Conservation (phyloP, 371 early-diverging fungal species). For the Rhizomucor pusillus region DNA sequence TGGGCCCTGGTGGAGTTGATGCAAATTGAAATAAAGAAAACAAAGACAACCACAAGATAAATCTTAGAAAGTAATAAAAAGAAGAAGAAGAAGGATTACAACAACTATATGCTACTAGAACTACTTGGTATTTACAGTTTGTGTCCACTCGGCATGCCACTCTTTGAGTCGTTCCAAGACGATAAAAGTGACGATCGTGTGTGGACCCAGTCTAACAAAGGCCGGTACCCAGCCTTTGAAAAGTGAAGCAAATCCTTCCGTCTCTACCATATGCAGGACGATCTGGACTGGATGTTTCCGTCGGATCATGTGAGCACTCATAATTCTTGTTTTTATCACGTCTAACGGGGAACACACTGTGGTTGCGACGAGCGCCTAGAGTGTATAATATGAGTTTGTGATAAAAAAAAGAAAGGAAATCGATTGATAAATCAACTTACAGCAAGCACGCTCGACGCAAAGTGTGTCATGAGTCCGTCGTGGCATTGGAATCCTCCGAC, state of each 20-base stretch:
- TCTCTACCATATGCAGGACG: slow-evolving; percentile 54
- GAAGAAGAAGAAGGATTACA: no score
- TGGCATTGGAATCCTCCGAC: slow-evolving; percentile 41
- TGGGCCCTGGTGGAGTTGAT: slow-evolving; percentile 29
- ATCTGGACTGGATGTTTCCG: slow-evolving; percentile 42
- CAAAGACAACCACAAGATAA: no score
- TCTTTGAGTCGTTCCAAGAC: slow-evolving; percentile 73
- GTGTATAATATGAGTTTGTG: slow-evolving; percentile 4
- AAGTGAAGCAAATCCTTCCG: slow-evolving; percentile 77
- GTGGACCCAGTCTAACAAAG: slow-evolving; percentile 80
- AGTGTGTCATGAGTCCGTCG: slow-evolving; percentile 62
- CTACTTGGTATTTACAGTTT: no score
- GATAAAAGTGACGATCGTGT: slow-evolving; percentile 85
- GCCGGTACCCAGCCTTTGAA: slow-evolving; percentile 91
- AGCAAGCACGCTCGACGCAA: slow-evolving; percentile 62
- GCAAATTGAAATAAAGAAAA: slow-evolving; percentile 11
- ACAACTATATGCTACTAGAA: no score
- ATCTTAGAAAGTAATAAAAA: no score
- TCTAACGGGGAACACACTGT: slow-evolving; percentile 86
- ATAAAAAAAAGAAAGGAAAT: background rate
- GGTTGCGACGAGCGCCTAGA: slow-evolving; percentile 82
- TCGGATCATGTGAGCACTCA: slow-evolving; percentile 58
- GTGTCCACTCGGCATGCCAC: slow-evolving; percentile 17
- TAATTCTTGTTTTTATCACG: slow-evolving; percentile 88
- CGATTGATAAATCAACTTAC: slow-evolving; percentile 23